Percentiles rank a stretch among this genome's conserved stretches.
Evolutionary conservation across 805 yeast genomes (phyloP).

Genomic region (Teunomyces cretensis): DNA sequence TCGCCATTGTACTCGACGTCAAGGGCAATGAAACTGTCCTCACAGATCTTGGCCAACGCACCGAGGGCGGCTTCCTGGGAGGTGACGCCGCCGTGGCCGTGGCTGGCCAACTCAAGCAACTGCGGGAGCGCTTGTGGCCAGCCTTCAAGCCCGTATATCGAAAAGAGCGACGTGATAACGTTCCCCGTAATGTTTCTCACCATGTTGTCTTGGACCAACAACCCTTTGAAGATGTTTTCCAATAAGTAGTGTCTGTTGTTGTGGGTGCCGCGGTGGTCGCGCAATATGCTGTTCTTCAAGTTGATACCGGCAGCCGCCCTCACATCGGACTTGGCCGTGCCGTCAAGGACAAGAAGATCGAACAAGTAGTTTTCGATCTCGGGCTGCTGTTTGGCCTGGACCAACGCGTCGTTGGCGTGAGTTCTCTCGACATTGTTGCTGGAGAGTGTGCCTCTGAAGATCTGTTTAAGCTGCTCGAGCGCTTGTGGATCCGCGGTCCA

Average conservation of each 20-base stretch:
- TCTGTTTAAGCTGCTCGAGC: constrained; percentile 60
- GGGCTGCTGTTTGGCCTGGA: constrained; percentile 65
- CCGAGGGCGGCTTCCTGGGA: constrained; percentile 75
- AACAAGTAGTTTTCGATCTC: constrained; percentile 82
- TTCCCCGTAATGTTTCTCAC: constrained; percentile 89
- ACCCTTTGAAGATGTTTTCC: constrained; percentile 51
- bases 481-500: constrained; percentile 73
- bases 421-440: constrained; percentile 52
- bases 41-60: constrained; percentile 85
- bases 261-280: background rate
- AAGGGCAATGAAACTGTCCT: constrained; percentile 70
- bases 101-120: constrained; percentile 58
- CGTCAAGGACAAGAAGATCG: constrained; percentile 60
- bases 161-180: constrained; percentile 79
- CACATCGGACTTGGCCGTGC: constrained; percentile 47
- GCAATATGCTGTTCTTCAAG: constrained; percentile 69
- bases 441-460: constrained; percentile 73
- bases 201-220: constrained; percentile 53
- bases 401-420: constrained; percentile 72
- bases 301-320: constrained; percentile 88
- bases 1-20: constrained; percentile 65
- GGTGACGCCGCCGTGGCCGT: constrained; percentile 3
- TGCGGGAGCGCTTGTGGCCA: constrained; percentile 80
- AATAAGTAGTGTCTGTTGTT: constrained; percentile 34
- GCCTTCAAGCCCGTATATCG: constrained; percentile 59